Evolutionary conservation across 2,329 filamentous ascomycete genomes (phyloP).

Genomic region (Penicillium sclerotiorum): DNA sequence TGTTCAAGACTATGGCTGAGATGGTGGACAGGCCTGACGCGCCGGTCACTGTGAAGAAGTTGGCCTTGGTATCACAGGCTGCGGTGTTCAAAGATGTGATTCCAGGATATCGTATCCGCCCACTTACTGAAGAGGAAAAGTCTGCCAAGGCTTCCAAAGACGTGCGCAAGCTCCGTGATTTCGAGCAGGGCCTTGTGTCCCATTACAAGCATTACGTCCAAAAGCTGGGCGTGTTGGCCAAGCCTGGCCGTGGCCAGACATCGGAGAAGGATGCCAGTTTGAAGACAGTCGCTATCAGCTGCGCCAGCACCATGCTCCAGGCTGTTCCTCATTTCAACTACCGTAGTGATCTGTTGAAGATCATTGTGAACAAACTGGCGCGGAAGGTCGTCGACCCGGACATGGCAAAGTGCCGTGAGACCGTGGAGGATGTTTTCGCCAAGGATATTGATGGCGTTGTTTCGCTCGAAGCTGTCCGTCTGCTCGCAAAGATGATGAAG

Average conservation of each 20-base stretch:
- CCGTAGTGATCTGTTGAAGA: conserved; percentile 80
- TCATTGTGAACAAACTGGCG: conserved; percentile 82
- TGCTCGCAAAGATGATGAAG: conserved; percentile 95
- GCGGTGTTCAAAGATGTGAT: conserved; percentile 95
- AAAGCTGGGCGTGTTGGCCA: conserved; percentile 69
- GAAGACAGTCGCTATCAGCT: conserved; percentile 77
- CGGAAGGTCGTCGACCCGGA: conserved; percentile 70
- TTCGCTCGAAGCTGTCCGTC: conserved; percentile 80
- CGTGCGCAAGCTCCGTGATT: conserved; percentile 76
- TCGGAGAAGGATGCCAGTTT: conserved; percentile 49
- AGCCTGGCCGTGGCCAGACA: conserved; percentile 49
- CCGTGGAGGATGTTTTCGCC: conserved; percentile 78
- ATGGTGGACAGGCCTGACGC: conserved; percentile 64
- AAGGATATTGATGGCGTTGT: conserved; percentile 89
- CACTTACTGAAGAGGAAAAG: conserved; percentile 72
- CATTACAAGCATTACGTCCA: conserved; percentile 86
- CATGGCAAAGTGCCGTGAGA: conserved; percentile 74
- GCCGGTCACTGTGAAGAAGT: conserved; percentile 75
- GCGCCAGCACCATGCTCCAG: conserved; percentile 77
- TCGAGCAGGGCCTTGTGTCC: conserved; percentile 82
- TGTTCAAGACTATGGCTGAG: conserved; percentile 75
- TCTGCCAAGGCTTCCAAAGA: conserved; percentile 88
- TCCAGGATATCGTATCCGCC: conserved; percentile 91
- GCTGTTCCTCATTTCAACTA: conserved; percentile 98
- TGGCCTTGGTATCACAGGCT: conserved; percentile 83